These are phyloP conservation scores for Melampsora abietis-canadensis DNA, from an alignment of 1,284 basidiomycete species.

Conservation along the genomic window DNA sequence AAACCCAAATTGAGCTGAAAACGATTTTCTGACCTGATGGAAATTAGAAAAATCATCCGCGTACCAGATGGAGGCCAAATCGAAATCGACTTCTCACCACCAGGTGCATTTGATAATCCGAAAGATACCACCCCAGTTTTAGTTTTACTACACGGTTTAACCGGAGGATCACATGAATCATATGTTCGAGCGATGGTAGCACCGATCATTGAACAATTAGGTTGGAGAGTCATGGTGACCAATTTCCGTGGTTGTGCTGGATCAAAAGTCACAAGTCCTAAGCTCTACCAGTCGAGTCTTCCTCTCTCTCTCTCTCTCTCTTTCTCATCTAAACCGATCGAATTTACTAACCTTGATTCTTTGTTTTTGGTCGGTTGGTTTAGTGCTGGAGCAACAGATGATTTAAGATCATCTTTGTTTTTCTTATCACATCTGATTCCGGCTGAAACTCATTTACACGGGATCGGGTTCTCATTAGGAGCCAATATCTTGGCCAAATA, in stretches of 20 bases:
- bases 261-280: slow-evolving; percentile 46
- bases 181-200: slow-evolving; percentile 78
- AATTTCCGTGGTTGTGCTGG: slow-evolving; percentile 83
- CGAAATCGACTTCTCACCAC: slow-evolving; percentile 67
- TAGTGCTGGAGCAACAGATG: slow-evolving; percentile 65
- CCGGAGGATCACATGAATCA: slow-evolving; percentile 82
- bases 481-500: slow-evolving; percentile 89
- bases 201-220: slow-evolving; percentile 67
- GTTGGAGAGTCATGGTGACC: slow-evolving; percentile 80
- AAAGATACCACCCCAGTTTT: slow-evolving; percentile 71
- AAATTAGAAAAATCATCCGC: slow-evolving; percentile 60
- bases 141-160: slow-evolving; percentile 78
- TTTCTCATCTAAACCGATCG: background rate
- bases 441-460: slow-evolving; percentile 76
- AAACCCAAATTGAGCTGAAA: no score
- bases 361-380: background rate
- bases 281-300: slow-evolving; percentile 39
- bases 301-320: slow-evolving; percentile 40
- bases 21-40: background rate
- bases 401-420: slow-evolving; percentile 74
- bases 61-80: slow-evolving; percentile 69
- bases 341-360: background rate
- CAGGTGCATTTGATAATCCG: slow-evolving; percentile 60
- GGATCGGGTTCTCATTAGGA: slow-evolving; percentile 88
- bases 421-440: slow-evolving; percentile 67